These are phyloP conservation scores for Chaetomium strumarium DNA, from an alignment of 2,329 filamentous ascomycete species.

Conservation along the genomic window DNA sequence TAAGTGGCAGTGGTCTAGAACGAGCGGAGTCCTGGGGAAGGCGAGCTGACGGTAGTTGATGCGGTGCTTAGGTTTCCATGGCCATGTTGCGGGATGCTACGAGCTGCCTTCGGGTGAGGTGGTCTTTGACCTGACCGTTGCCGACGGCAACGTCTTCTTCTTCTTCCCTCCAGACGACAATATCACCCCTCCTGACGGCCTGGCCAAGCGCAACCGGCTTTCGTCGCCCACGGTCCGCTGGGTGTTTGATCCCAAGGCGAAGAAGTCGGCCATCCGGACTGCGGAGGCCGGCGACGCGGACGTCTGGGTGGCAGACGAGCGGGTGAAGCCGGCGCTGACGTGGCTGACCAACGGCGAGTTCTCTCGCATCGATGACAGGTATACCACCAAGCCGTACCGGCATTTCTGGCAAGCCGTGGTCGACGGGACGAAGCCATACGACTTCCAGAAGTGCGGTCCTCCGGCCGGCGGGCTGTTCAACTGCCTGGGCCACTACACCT, in stretches of 20 bases:
- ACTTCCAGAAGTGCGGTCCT: slow-evolving; percentile 40
- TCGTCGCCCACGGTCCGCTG: slow-evolving; percentile 37
- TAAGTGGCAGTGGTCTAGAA: slow-evolving; percentile 28
- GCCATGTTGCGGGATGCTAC: slow-evolving; percentile 44
- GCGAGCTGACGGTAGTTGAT: slow-evolving; percentile 2
- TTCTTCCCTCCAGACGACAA: slow-evolving; percentile 37
- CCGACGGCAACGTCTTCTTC: slow-evolving; percentile 42
- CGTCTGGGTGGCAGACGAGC: slow-evolving; percentile 28
- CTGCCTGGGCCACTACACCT: slow-evolving; percentile 40
- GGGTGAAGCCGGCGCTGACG: slow-evolving; percentile 31
- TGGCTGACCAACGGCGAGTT: slow-evolving; percentile 45
- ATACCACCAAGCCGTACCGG: slow-evolving; percentile 37
- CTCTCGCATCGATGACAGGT: slow-evolving; percentile 44
- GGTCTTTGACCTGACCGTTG: slow-evolving; percentile 39
- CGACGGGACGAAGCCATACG: slow-evolving; percentile 35
- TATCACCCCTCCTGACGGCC: slow-evolving; percentile 21
- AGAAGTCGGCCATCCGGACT: slow-evolving; percentile 19
- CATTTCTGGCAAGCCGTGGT: slow-evolving; percentile 43
- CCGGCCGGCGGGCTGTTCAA: slow-evolving; percentile 41
- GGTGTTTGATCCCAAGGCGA: slow-evolving; percentile 35
- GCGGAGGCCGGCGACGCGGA: slow-evolving; percentile 8
- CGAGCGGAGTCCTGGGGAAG: no score
- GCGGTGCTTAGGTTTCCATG: slow-evolving; percentile 35
- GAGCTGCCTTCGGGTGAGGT: slow-evolving; percentile 42
- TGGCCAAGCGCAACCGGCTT: slow-evolving; percentile 30